Evolutionary conservation across 352 stramenopile genomes (phyloP).

Genomic region (Blastocystis sp.): DNA sequence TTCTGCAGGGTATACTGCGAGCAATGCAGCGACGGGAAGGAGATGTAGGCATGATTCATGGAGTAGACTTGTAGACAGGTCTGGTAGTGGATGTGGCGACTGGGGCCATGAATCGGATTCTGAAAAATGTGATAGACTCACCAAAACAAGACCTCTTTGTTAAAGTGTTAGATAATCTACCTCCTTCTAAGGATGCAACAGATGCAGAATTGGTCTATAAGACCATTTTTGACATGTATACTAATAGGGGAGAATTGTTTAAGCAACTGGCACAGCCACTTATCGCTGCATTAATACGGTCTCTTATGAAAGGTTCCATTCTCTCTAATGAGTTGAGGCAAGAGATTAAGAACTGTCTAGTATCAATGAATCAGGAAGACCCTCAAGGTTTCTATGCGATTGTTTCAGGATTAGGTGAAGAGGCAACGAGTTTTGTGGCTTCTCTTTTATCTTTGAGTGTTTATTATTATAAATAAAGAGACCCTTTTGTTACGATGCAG

Average conservation of each 20-base stretch:
- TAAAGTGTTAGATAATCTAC: slow-evolving; percentile 48
- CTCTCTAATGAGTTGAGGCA: neutral
- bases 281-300: neutral
- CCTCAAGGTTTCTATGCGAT: slow-evolving; percentile 2
- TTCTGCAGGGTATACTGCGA: slow-evolving; percentile 1
- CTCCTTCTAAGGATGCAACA: neutral
- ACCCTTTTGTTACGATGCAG: too few species aligned
- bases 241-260: slow-evolving; percentile 28
- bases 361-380: slow-evolving; percentile 23
- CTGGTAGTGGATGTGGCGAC: slow-evolving; percentile 30
- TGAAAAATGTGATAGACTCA: slow-evolving; percentile 49
- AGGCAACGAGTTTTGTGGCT: neutral
- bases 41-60: neutral
- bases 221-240: slow-evolving; percentile 53
- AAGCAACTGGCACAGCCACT: slow-evolving; percentile 22
- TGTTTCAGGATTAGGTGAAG: neutral
- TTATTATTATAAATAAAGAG: too few species aligned
- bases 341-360: neutral
- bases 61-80: neutral
- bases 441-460: neutral
- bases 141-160: slow-evolving; percentile 52
- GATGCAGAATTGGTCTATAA: slow-evolving; percentile 48
- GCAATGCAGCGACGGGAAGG: slow-evolving; percentile 28
- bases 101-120: slow-evolving; percentile 52
- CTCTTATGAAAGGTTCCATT: slow-evolving; percentile 25